Percentiles rank a stretch among this genome's conserved stretches.
Conservation (phyloP, 2,329 filamentous ascomycete genomes). For the Cordyceps tenuipes region DNA sequence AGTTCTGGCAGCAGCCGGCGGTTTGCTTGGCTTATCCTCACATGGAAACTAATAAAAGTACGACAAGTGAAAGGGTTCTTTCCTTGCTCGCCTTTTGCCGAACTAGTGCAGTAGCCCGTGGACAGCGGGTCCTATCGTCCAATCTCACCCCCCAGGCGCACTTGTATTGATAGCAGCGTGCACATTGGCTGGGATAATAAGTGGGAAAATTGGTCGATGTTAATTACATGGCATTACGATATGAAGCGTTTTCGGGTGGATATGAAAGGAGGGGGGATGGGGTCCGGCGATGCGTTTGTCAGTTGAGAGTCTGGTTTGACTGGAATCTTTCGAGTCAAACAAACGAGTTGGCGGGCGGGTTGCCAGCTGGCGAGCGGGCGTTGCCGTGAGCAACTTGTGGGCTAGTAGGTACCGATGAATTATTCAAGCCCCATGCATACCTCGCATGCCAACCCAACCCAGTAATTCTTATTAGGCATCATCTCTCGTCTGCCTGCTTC, state of each 20-base stretch:
- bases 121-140: conserved; percentile 1
- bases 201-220: neutral
- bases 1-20: neutral
- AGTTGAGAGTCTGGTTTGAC: neutral
- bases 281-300: neutral
- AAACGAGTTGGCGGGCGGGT: neutral
- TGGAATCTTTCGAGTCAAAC: neutral
- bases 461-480: neutral
- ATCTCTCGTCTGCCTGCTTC: neutral
- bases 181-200: neutral
- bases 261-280: neutral
- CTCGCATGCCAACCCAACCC: no score
- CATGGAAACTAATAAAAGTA: neutral
- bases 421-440: neutral
- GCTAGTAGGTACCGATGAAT: no score
- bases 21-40: neutral
- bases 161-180: neutral
- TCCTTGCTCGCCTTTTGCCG: neutral
- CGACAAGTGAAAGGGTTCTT: neutral
- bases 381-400: neutral
- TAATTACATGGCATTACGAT: neutral
- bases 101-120: no score
- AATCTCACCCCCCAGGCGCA: neutral
- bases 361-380: neutral
- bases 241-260: neutral